Base-by-base conservation (phyloP, 345 rosid species). In the Clarkia xantiana region DNA sequence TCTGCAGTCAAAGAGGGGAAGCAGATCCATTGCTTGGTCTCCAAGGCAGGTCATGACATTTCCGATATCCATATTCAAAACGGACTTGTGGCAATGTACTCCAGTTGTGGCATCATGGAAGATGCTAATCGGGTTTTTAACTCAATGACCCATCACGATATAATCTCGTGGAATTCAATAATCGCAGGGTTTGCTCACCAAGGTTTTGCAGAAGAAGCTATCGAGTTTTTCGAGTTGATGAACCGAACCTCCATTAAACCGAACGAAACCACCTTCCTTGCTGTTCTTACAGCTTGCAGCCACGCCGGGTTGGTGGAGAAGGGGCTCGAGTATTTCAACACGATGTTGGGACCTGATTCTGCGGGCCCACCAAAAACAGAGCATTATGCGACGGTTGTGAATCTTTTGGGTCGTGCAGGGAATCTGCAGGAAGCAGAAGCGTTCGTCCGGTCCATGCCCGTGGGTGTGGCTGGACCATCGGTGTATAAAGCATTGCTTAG, bases 101-200 rank as follows among this genome's bases (percentile, higher is more conserved):
- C 78, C 25, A 62, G 64, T 57, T 66, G 65, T 12, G 75, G 72
- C 19, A 54, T 47, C n/a, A 61, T 69, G 17, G 38, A 4, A 9
- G 69, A 66, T 44, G 56, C 72, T 0, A 57, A 54, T 53, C 47
- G 9, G 25, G 59, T 60, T 44, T 73, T 66, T 62, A 39, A 57
- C 40, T 59, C 51, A 11, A 60, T 69, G 60, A 54, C 51, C 20
- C 42, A 62, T 14, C 67, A 11, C 14, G 74, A 73, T 59, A 51
- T 63, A 13, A 16, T 69, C 47, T 66, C 78, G 3, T 69, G 75
- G 78, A 73, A 72, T 45, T 41, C 77, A 18, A 45, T 72, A 55
- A 40, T 68, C 22, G 55, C 60, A 1, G 60, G 66, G 16, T 66
- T 56, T 60, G 62, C 70, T 18, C 60, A 57, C 43, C 69, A 69